These are phyloP conservation scores for Haplosporangium gracile DNA, from an alignment of 192 early-diverging fungal species.

Conservation along the genomic window DNA sequence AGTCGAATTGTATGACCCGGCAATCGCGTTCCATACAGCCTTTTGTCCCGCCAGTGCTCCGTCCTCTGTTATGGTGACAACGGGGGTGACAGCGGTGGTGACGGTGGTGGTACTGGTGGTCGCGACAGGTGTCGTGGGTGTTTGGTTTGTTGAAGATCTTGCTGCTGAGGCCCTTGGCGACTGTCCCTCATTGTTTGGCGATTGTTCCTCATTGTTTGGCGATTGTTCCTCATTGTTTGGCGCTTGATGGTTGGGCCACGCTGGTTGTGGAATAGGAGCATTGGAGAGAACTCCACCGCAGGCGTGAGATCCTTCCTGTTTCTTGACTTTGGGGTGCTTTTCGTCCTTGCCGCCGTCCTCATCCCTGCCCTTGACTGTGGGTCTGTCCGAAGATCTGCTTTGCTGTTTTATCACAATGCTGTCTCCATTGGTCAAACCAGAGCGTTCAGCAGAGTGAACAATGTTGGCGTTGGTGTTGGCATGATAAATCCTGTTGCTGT, in stretches of 20 bases:
- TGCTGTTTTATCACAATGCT: background rate
- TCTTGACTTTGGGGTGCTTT: background rate
- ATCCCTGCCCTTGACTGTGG: background rate
- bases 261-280: background rate
- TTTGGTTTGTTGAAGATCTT: background rate
- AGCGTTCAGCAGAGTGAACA: background rate
- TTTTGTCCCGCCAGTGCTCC: background rate
- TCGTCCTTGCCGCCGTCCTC: background rate
- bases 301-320: background rate
- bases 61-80: background rate
- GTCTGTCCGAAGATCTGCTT: background rate
- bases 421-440: background rate
- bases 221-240: background rate
- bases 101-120: background rate
- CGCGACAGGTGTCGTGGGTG: background rate
- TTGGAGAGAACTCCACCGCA: background rate
- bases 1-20: background rate
- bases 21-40: slow-evolving; percentile 2
- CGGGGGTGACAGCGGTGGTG: background rate
- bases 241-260: background rate
- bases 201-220: background rate
- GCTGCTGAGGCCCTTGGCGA: background rate
- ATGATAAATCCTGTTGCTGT: background rate
- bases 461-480: background rate
- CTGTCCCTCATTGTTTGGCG: background rate